Percentiles rank a stretch among this genome's conserved stretches.
Conservation (phyloP, 2,329 filamentous ascomycete species). For the Ophiocordyceps sinensis region DNA sequence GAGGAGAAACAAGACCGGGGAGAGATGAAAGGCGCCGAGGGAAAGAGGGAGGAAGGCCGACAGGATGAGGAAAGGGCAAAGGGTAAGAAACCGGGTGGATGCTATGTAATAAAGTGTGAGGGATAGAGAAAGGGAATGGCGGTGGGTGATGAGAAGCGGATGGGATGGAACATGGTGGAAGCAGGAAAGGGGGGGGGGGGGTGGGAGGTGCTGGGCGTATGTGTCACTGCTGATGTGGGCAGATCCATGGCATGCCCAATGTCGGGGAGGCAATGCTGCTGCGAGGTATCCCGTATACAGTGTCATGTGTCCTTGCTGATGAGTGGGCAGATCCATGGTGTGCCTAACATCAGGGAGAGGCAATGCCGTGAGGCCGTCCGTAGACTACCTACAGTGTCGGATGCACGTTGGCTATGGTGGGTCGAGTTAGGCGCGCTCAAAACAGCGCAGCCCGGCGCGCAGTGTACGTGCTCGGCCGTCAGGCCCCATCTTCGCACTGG, state of each 20-base stretch:
- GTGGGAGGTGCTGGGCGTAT: slow-evolving; percentile 8
- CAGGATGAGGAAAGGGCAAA: slow-evolving; percentile 10
- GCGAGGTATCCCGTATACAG: too few species aligned
- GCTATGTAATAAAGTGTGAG: slow-evolving; percentile 14
- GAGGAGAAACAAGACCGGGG: too few species aligned
- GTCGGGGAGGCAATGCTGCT: neutral
- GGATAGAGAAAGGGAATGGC: slow-evolving; percentile 14
- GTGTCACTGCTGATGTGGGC: slow-evolving; percentile 9
- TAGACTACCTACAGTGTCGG: neutral
- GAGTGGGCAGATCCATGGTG: too few species aligned
- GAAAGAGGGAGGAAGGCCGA: slow-evolving; percentile 8
- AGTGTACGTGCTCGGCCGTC: neutral
- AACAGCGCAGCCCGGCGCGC: neutral
- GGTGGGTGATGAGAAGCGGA: slow-evolving; percentile 21
- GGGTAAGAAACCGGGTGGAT: slow-evolving; percentile 8
- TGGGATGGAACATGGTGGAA: slow-evolving; percentile 20
- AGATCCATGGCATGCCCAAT: slow-evolving; percentile 2
- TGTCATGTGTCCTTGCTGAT: slow-evolving; percentile 10
- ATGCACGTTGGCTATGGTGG: neutral
- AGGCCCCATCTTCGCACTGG: neutral
- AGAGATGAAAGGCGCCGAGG: neutral
- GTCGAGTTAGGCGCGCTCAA: neutral
- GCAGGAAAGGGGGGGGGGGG: slow-evolving; percentile 11
- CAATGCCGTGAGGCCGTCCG: neutral
- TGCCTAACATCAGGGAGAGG: too few species aligned